phyloP scores from a whole-genome alignment of 2,329 filamentous ascomycete species.

The Calonectria pauciramosa region DNA sequence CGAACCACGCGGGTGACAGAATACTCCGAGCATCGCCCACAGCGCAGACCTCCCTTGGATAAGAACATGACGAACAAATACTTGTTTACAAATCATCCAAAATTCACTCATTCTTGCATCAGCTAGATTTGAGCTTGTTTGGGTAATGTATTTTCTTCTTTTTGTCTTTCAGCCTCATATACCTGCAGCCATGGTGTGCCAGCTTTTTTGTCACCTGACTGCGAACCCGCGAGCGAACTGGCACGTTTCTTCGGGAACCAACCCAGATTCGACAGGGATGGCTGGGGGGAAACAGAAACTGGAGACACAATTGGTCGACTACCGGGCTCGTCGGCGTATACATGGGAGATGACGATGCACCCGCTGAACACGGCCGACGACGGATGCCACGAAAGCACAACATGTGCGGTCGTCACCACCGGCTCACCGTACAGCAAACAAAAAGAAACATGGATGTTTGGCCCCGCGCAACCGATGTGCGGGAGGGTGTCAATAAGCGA shows the following conservation, averaged over 20 bases:
- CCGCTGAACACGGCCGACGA: background rate
- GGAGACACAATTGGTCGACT: slow-evolving; percentile 22
- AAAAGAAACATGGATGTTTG: slow-evolving; percentile 12
- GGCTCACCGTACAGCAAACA: slow-evolving; percentile 16
- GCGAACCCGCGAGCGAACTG: slow-evolving; percentile 21
- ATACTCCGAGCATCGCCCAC: background rate
- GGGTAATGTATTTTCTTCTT: background rate
- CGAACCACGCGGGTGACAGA: background rate
- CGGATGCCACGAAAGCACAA: background rate
- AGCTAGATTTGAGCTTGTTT: background rate
- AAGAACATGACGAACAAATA: background rate
- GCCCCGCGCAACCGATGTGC: background rate
- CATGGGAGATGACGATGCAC: slow-evolving; percentile 23
- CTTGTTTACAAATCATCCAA: background rate
- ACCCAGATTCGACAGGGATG: slow-evolving; percentile 31
- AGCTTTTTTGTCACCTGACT: background rate
- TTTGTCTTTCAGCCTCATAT: background rate
- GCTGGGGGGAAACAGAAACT: slow-evolving; percentile 6
- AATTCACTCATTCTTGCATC: background rate
- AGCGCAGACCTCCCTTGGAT: background rate
- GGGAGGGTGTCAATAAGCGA: background rate
- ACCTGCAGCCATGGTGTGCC: background rate
- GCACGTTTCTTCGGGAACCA: slow-evolving; percentile 34
- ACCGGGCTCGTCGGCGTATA: background rate
- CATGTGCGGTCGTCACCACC: background rate